Conservation (phyloP, 2,329 filamentous ascomycete genomes). For the Arthrocladium fulminans region DNA sequence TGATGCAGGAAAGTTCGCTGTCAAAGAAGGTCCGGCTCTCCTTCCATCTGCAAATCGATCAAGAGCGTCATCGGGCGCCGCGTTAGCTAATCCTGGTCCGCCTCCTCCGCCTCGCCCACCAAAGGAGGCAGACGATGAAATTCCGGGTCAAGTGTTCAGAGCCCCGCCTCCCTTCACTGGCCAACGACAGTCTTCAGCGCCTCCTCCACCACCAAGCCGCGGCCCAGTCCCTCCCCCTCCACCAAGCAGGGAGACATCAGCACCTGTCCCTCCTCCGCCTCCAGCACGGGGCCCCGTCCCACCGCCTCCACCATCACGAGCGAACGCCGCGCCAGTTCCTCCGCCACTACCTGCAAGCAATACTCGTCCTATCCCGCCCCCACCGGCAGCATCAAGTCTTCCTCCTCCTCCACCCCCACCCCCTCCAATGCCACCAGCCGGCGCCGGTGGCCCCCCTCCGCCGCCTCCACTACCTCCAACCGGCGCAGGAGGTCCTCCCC, state of each 20-base stretch:
- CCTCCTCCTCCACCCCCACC: slow-evolving; percentile 32
- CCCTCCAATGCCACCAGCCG: slow-evolving; percentile 37
- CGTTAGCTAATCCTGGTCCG: slow-evolving; percentile 48
- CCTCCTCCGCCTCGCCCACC: slow-evolving; percentile 60
- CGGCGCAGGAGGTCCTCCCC: slow-evolving; percentile 22
- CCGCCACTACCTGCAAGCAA: slow-evolving; percentile 34
- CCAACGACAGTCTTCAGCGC: slow-evolving; percentile 51
- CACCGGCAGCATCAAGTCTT: slow-evolving; percentile 34
- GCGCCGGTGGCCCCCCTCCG: slow-evolving; percentile 30
- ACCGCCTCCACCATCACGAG: slow-evolving; percentile 37
- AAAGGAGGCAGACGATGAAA: slow-evolving; percentile 61
- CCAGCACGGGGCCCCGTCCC: slow-evolving; percentile 42
- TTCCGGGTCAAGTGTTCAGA: slow-evolving; percentile 52
- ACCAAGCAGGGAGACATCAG: slow-evolving; percentile 40
- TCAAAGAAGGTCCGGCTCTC: slow-evolving; percentile 40
- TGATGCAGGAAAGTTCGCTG: slow-evolving; percentile 80
- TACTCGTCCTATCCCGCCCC: slow-evolving; percentile 33
- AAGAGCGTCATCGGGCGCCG: slow-evolving; percentile 41
- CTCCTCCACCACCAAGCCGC: slow-evolving; percentile 58
- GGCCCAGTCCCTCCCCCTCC: slow-evolving; percentile 63
- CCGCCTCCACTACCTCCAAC: slow-evolving; percentile 24
- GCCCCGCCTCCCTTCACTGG: slow-evolving; percentile 74
- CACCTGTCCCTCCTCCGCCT: slow-evolving; percentile 51
- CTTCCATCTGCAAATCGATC: slow-evolving; percentile 37
- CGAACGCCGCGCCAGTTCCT: slow-evolving; percentile 36